phyloP scores from a whole-genome alignment of 2,329 filamentous ascomycete genomes.

The Ceratocystis papillata region DNA sequence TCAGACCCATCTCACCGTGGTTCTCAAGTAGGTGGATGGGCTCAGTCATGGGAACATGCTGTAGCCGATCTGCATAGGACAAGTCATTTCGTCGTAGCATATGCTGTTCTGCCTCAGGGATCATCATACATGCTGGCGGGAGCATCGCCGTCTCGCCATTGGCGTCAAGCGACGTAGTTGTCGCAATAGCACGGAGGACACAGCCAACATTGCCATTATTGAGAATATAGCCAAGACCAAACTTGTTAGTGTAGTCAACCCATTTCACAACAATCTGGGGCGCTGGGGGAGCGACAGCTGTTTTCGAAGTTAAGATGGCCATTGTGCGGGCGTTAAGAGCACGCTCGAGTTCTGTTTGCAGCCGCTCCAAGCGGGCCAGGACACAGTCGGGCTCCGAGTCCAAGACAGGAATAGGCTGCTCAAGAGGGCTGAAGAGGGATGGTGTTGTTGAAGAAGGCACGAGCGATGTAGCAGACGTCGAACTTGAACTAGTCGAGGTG shows the following conservation, averaged over 20 bases:
- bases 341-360: slow-evolving; percentile 52
- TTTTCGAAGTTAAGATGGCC: slow-evolving; percentile 48
- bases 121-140: slow-evolving; percentile 61
- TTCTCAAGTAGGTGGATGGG: slow-evolving; percentile 65
- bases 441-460: slow-evolving; percentile 30
- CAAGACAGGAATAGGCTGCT: slow-evolving; percentile 41
- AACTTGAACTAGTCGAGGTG: slow-evolving; percentile 3
- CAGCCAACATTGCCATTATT: slow-evolving; percentile 73
- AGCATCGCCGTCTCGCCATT: slow-evolving; percentile 41
- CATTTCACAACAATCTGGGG: slow-evolving; percentile 63
- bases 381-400: slow-evolving; percentile 49
- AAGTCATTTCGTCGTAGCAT: slow-evolving; percentile 51
- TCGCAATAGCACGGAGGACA: slow-evolving; percentile 44
- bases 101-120: slow-evolving; percentile 60
- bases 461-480: slow-evolving; percentile 6
- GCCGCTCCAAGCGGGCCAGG: slow-evolving; percentile 42
- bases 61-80: slow-evolving; percentile 45
- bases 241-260: slow-evolving; percentile 84
- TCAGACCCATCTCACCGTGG: slow-evolving; percentile 52
- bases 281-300: slow-evolving; percentile 43
- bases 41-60: slow-evolving; percentile 53
- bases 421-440: slow-evolving; percentile 46
- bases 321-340: slow-evolving; percentile 53
- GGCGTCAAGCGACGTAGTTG: slow-evolving; percentile 33
- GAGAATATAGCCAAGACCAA: slow-evolving; percentile 72